Evolutionary conservation across 164 flowering plant genomes (phyloP).

Genomic region (Piper betle): DNA sequence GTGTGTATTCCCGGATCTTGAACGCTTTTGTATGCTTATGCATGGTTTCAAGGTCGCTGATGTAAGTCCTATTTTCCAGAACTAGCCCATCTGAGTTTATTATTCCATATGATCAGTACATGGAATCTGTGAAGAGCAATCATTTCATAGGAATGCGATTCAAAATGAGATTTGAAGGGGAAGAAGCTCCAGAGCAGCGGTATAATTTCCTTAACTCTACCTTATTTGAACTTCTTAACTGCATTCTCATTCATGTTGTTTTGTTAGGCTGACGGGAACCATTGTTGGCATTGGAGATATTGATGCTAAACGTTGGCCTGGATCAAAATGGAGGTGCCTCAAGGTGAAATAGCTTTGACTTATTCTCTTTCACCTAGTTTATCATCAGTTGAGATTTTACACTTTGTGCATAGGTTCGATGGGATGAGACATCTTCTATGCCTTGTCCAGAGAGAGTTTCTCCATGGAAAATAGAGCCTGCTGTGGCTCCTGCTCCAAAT

Average conservation of each 20-base stretch:
- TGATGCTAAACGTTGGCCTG: slow-evolving; percentile 61
- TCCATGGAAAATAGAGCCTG: slow-evolving; percentile 95
- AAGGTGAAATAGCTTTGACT: slow-evolving; percentile 34
- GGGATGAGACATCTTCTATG: slow-evolving; percentile 79
- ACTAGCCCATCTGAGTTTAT: slow-evolving; percentile 95
- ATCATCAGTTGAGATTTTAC: not conserved
- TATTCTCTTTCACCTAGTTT: not conserved
- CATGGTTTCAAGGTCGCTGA: not conserved
- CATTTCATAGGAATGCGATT: slow-evolving; percentile 91
- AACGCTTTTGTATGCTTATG: too few species aligned
- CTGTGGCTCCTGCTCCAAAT: slow-evolving; percentile 52
- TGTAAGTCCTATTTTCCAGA: slow-evolving; percentile 25
- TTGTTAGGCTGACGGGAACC: slow-evolving; percentile 76
- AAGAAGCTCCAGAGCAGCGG: slow-evolving; percentile 99
- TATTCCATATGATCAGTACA: slow-evolving; percentile 69
- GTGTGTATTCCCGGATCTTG: not conserved
- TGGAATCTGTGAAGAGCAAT: slow-evolving; percentile 66
- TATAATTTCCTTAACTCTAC: too few species aligned
- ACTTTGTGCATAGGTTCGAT: slow-evolving; percentile 49
- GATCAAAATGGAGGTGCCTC: slow-evolving; percentile 88
- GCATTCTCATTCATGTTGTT: not conserved
- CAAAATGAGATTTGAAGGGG: slow-evolving; percentile 98
- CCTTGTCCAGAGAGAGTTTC: slow-evolving; percentile 95
- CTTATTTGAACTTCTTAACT: too few species aligned
- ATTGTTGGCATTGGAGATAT: slow-evolving; percentile 79